phyloP scores from a whole-genome alignment of 2,329 filamentous ascomycete species.

The Septoria linicola region DNA sequence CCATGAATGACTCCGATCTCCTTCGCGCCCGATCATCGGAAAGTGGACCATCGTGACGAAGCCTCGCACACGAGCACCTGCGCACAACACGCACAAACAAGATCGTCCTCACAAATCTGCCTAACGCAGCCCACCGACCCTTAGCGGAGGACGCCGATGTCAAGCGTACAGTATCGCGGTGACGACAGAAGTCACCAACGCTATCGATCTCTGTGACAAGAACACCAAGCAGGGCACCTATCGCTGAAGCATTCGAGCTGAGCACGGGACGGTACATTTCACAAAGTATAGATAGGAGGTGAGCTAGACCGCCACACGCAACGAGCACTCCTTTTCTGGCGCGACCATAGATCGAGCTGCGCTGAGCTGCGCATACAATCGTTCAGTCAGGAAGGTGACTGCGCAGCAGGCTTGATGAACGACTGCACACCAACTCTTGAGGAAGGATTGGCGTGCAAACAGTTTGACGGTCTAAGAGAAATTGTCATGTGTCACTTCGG shows the following conservation, averaged over 20 bases:
- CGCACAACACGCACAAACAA: background rate
- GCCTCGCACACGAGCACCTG: background rate
- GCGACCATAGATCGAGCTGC: background rate
- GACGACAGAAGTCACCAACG: constrained; percentile 8
- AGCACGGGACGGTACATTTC: background rate
- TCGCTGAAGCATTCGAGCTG: background rate
- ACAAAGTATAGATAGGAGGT: background rate
- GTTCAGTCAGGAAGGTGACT: background rate
- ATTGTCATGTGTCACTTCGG: background rate
- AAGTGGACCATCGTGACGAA: constrained; percentile 1
- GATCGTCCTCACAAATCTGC: no score
- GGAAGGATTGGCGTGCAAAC: no score
- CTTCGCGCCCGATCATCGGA: background rate
- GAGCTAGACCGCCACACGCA: background rate
- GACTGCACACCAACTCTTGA: no score
- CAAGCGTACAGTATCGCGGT: background rate
- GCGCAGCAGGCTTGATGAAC: background rate
- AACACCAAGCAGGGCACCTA: constrained; percentile 2
- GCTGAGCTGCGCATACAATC: background rate
- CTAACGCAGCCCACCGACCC: background rate
- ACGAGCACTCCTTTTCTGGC: background rate
- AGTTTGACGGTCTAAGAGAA: no score
- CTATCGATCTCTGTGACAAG: constrained; percentile 7
- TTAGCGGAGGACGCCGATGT: background rate
- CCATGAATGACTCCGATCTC: background rate